Percentiles rank a stretch among this genome's conserved stretches.
These are phyloP conservation scores for Tetratostichococcus sp. DNA, from an alignment of 139 green algal species.

Conservation along the genomic window DNA sequence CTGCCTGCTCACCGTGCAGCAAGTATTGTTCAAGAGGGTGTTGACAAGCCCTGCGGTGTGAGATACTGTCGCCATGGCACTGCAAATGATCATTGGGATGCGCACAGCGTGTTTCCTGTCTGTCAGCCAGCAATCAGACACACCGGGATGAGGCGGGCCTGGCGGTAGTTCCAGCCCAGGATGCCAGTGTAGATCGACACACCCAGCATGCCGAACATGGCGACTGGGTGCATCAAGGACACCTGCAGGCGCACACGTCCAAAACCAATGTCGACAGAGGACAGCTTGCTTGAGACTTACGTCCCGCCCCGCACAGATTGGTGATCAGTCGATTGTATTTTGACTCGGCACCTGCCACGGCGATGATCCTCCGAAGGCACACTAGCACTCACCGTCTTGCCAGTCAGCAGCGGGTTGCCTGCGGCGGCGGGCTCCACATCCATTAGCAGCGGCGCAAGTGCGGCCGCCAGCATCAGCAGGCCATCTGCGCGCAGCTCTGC, in stretches of 20 bases:
- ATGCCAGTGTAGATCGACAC: conserved; percentile 79
- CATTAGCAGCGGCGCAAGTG: conserved; percentile 9
- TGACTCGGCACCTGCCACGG: no score
- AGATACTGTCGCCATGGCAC: no score
- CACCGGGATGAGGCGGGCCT: conserved; percentile 10
- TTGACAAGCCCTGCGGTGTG: neutral
- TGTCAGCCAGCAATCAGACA: no score
- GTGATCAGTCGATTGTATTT: no score
- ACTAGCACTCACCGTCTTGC: neutral
- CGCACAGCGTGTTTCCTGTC: no score
- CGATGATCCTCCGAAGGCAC: no score
- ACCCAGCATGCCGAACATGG: conserved; percentile 81
- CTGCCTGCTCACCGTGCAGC: conserved; percentile 43
- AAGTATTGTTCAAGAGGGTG: no score
- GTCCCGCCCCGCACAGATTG: no score
- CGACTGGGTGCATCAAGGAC: conserved; percentile 71
- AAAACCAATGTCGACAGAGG: neutral
- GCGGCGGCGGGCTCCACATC: conserved; percentile 11
- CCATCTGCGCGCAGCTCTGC: neutral
- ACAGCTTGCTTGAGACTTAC: neutral
- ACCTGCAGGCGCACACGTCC: no score
- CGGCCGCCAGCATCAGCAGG: neutral
- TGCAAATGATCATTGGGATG: conserved; percentile 6
- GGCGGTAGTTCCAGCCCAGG: conserved; percentile 85
- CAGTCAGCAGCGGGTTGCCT: conserved; percentile 11